Evolutionary conservation across 163 green algal genomes (phyloP), one percentile per base, ranked within the genome.

Genomic region (Scenedesmus sp.): DNA sequence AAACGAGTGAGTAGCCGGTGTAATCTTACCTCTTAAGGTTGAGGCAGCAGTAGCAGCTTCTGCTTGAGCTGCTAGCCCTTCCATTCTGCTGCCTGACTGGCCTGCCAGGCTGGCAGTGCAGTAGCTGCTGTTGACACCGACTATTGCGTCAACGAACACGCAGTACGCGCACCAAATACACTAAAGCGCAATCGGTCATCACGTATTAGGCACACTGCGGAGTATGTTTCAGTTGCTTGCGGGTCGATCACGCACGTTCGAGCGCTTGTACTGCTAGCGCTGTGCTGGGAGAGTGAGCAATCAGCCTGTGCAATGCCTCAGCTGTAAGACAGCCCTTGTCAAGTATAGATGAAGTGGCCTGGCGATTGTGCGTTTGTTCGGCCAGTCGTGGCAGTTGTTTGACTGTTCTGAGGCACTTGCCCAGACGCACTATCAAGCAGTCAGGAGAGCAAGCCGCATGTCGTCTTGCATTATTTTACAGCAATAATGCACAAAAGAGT

Each of bases 351-450:
- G 66, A 7, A 34, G 9, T 46, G 1, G 23, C 70, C 4, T 3
- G 34, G 34, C 34, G 23, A 79, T 23, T 13, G 0, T 52, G 23
- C 13, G 70, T 79, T 79, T 52, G 70, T 79, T 79, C 70, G 23
- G 70, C 46, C 70, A 79, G 70, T 79, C 70, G 70, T 52, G 23
- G 70, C 70, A 79, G 20, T 79, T 79, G 70, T 79, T 79, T 79
- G 70, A 79, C 70, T 79, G 70, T 79, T 46, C 70, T 79, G 70
- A 79, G 70, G 70, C 23, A 79, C 15, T 2, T 4, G 4, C 70
- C 23, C 23, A 15, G 5, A 34, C 66, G 15, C 16, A 34, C 66
- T 5, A 76, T 34, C 6, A 9, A 9, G 16, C 26, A 34, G 15
- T 46, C 34, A 46, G 34, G 34, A 46, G 34, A 46, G 34, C 34